phyloP scores from a whole-genome alignment of 306 rosid genomes.

The Inga laurina region DNA sequence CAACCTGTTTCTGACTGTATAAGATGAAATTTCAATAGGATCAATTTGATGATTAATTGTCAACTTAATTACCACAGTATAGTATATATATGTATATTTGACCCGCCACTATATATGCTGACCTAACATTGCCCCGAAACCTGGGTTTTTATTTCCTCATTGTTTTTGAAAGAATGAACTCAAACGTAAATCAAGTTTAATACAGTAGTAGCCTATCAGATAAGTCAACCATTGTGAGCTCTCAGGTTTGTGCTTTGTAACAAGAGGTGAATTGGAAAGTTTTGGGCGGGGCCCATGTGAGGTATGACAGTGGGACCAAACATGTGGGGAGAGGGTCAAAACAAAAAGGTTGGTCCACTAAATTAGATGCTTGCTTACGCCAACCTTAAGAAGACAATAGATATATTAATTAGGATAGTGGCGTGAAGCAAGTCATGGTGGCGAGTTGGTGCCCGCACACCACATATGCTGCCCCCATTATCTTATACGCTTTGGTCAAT shows the following conservation, averaged over 20 bases:
- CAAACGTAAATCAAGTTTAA: not conserved
- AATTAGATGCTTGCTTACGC: not conserved
- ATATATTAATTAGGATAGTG: not conserved
- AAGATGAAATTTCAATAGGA: no score
- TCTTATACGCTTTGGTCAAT: conserved; percentile 4
- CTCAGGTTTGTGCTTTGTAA: not conserved
- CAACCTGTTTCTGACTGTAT: no score
- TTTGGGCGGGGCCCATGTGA: not conserved
- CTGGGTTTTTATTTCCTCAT: not conserved
- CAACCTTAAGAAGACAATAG: not conserved
- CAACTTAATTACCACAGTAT: no score
- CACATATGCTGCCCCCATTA: not conserved
- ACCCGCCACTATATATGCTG: not conserved
- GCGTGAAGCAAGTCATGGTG: not conserved
- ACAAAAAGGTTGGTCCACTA: not conserved
- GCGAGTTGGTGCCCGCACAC: conserved; percentile 9
- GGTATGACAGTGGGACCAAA: no score
- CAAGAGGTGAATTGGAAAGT: not conserved
- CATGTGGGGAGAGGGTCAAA: not conserved
- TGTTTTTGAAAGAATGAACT: not conserved
- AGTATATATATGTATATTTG: not conserved
- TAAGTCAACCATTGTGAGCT: not conserved
- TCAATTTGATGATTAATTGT: no score
- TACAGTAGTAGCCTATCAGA: not conserved
- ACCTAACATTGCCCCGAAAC: not conserved